Evolutionary conservation across 2,329 filamentous ascomycete genomes (phyloP).

Genomic region (Magnaporthales sp.): DNA sequence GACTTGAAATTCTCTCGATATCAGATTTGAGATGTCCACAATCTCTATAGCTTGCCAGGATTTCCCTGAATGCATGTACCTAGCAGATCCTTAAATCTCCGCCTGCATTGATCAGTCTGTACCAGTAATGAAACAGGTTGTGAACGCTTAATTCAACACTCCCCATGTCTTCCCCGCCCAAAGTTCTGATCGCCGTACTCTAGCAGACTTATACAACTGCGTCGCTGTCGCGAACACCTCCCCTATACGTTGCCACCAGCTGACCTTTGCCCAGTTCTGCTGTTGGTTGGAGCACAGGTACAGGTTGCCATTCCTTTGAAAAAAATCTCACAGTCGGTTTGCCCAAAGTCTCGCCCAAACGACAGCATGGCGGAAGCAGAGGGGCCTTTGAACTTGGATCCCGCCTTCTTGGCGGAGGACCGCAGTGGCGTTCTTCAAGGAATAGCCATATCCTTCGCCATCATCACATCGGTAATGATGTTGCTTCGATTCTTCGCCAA

Average conservation of each 20-base stretch:
- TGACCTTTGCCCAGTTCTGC: not conserved
- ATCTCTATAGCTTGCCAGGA: too few species aligned
- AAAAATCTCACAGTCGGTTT: not conserved
- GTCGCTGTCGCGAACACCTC: not conserved
- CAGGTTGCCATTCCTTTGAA: not conserved
- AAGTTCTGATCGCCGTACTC: not conserved
- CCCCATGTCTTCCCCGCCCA: not conserved
- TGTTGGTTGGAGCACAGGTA: not conserved
- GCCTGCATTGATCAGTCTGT: not conserved
- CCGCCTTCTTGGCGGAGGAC: constrained; percentile 10
- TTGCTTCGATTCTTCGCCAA: constrained; percentile 13
- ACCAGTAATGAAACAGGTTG: not conserved
- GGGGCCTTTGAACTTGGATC: not conserved
- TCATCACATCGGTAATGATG: constrained; percentile 11
- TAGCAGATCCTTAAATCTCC: not conserved
- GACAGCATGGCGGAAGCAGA: not conserved
- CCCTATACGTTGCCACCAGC: not conserved
- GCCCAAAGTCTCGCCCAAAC: not conserved
- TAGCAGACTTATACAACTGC: not conserved
- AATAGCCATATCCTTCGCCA: constrained; percentile 14
- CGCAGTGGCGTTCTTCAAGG: constrained; percentile 10
- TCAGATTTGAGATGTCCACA: too few species aligned
- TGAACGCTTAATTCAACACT: not conserved
- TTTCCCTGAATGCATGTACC: not conserved
- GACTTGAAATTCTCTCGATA: not conserved